Evolutionary conservation across 164 flowering plant species (phyloP).

Genomic region (Buxus sempervirens): DNA sequence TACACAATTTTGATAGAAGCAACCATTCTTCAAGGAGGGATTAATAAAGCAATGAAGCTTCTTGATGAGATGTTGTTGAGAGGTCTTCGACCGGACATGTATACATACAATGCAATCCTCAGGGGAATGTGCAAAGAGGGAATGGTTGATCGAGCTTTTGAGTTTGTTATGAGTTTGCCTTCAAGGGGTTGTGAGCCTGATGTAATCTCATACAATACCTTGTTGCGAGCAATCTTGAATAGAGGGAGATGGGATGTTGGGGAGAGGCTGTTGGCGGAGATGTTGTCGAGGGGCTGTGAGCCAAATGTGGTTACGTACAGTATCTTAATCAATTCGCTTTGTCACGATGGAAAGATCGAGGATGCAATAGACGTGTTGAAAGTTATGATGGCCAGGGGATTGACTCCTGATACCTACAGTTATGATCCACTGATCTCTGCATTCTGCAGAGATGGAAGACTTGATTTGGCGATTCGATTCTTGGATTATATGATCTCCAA

Average conservation of each 20-base stretch:
- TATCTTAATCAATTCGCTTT: slow-evolving; percentile 58
- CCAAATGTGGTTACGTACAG: slow-evolving; percentile 70
- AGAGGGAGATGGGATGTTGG: slow-evolving; percentile 58
- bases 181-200: slow-evolving; percentile 52
- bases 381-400: slow-evolving; percentile 56
- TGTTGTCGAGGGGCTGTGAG: slow-evolving; percentile 50
- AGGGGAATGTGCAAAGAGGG: slow-evolving; percentile 79
- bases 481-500: slow-evolving; percentile 63
- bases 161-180: slow-evolving; percentile 44
- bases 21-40: slow-evolving; percentile 47
- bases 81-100: slow-evolving; percentile 64
- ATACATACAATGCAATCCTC: slow-evolving; percentile 62
- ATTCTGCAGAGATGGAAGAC: slow-evolving; percentile 62
- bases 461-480: slow-evolving; percentile 57
- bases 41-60: slow-evolving; percentile 56
- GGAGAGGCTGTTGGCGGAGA: slow-evolving; percentile 48
- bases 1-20: slow-evolving; percentile 81
- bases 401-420: slow-evolving; percentile 62
- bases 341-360: slow-evolving; percentile 59
- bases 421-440: slow-evolving; percentile 74
- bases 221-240: slow-evolving; percentile 53
- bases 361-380: slow-evolving; percentile 54
- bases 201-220: slow-evolving; percentile 56
- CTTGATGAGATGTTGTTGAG: slow-evolving; percentile 57
- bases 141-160: slow-evolving; percentile 53